Evolutionary conservation across 2,329 filamentous ascomycete genomes (phyloP), one percentile per base, ranked within the genome.

Genomic region (Talaromyces sp.): DNA sequence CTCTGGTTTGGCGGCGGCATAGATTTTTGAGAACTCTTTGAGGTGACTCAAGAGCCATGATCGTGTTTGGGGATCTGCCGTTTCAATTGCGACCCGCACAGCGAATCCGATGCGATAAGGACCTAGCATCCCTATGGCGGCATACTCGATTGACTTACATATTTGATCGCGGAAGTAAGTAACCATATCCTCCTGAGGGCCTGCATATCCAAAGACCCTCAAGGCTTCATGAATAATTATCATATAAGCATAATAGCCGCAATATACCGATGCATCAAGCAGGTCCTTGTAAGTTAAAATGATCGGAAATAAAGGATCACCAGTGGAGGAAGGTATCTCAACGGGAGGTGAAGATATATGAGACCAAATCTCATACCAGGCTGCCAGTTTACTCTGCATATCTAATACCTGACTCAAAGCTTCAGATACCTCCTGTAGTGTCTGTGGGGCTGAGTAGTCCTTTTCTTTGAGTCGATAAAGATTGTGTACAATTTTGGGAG

Each of bases 121-220:
- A 0, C 66, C 66, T 13, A 69, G 47, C 3, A 63, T 43, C 3
- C 65, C 67, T 7, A 52, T 54, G 6, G 59, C 46, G 35, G 55
- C 60, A 33, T 63, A 67, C 50, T 68, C 65, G n/a, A 69, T 58
- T 0, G 66, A 68, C 40, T 55, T 63, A 55, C 67, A 69, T n/a
- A 69, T 68, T 49, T 64, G 64, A 47, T 68, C 65, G 14, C 61
- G 57, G 20, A 60, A 69, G 49, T 61, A 63, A 16, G 47, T 19
- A 10, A 64, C 55, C 58, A 63, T 61, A 16, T 54, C 57, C 6
- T 17, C 57, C 24, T 69, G 63, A 8, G 60, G 52, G 13, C 66
- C 66, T 8, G 64, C 54, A 22, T 61, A 62, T 3, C 49, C 54
- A 29, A 60, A 65, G 2, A 35, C 48, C 20, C 44, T 62, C n/a